Evolutionary conservation across 1,139 yeast species (phyloP), one percentile per base, ranked within the genome.

Genomic region (Pichia norvegensis): DNA sequence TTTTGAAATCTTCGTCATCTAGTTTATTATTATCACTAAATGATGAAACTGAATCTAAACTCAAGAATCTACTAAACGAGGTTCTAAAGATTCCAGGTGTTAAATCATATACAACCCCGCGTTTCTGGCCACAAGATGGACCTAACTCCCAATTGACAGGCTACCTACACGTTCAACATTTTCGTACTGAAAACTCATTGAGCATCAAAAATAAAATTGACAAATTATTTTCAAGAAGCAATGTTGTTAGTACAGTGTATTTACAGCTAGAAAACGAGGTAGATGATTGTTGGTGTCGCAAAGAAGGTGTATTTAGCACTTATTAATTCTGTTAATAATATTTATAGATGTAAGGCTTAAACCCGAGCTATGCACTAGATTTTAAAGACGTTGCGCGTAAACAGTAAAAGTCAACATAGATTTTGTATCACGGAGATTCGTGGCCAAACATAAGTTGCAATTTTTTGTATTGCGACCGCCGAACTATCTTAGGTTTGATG

Each of bases 71-170:
- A 0, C 69, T 92, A 36, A 76, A 78, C 51, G 92, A 85, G 47
- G 71, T 90, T 4, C 69, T 81, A 5, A 69, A 74, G 16, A 74
- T 86, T 14, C 81, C 85, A 10, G 97, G 97, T 1, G 85, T 92
- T 2, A 77, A 81, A 42, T 81, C 95, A 1, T 85, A 86, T 56
- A 79, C 95, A 0, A 85, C 90, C 0, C 97, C 97, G 2, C 69
- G 95, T 53, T 90, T 90, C 63, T 90, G 97, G 97, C 86, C 92
- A 5, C 75, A 75, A 43, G 76, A 76, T 16, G 61, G 55, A 9
- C 45, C 57, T 1, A 45, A 41, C 20, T 52, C 60, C 0, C 49
- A 55, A 25, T 55, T 74, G 19, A 66, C 68, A 22, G 82, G 82
- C 2, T 76, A 75, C 56, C 58, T 77, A 4, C 82, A 77, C 53